These are phyloP conservation scores for Pterula multifida DNA, from an alignment of 1,284 basidiomycete genomes.

Conservation along the genomic window DNA sequence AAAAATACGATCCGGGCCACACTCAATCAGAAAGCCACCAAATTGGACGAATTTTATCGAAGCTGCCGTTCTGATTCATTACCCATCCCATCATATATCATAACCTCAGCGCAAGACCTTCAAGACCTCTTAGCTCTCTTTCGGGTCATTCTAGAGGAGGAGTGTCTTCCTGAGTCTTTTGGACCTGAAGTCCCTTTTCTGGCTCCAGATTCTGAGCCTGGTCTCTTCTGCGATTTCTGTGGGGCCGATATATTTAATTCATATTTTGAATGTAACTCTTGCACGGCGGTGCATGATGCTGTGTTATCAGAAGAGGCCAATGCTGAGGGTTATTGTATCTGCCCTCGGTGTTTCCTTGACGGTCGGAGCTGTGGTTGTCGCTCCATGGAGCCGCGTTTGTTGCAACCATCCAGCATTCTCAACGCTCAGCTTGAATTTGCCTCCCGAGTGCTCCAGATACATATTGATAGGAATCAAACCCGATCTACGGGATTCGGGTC, in stretches of 20 bases:
- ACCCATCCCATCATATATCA: neutral
- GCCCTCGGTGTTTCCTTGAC: neutral
- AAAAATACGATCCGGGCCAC: conserved; percentile 50
- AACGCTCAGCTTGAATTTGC: neutral
- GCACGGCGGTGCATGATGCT: neutral
- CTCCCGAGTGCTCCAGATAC: neutral
- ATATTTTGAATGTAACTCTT: neutral
- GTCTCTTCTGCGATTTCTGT: conserved; percentile 2
- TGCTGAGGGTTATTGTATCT: neutral
- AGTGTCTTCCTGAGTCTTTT: neutral
- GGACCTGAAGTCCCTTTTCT: neutral
- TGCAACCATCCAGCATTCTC: neutral
- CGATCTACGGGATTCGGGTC: neutral
- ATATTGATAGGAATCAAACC: neutral
- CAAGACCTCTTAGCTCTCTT: neutral
- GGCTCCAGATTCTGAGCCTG: neutral
- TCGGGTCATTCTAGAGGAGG: neutral
- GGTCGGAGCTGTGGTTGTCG: neutral
- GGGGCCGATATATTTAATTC: conserved; percentile 1
- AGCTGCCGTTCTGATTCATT: too few species aligned
- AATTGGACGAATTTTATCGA: neutral
- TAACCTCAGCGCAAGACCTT: neutral
- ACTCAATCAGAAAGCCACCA: conserved; percentile 16
- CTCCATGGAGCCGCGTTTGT: neutral
- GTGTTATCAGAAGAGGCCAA: neutral